Conservation (phyloP, 177 flowering plant genomes). For the Vitis hybrid region DNA sequence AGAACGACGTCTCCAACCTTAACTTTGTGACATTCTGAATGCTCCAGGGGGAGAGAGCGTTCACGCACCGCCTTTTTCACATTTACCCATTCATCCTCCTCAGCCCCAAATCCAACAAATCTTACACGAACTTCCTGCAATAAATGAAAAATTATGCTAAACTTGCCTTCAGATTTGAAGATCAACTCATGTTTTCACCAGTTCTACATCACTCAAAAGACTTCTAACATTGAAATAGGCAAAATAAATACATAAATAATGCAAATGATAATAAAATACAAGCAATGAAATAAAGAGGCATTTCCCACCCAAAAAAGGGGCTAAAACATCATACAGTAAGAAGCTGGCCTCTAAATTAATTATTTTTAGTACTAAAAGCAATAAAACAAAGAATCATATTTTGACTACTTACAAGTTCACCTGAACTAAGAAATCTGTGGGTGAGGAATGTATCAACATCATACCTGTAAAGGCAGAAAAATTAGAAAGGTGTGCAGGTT, state of each 20-base stretch:
- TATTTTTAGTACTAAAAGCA: too few species aligned
- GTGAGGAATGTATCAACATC: constrained; percentile 50
- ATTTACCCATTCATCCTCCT: constrained; percentile 53
- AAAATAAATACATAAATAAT: too few species aligned
- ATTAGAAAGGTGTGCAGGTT: neutral
- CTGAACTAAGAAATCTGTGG: constrained; percentile 52
- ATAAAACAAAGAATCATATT: neutral
- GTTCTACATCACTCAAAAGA: too few species aligned
- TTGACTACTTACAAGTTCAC: constrained; percentile 74
- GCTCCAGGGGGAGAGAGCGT: constrained; percentile 44
- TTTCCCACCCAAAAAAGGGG: too few species aligned
- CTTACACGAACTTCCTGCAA: constrained; percentile 49
- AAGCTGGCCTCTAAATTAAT: neutral
- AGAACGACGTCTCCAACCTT: constrained; percentile 39
- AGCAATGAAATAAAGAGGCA: too few species aligned
- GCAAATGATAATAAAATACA: too few species aligned
- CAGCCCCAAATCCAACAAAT: constrained; percentile 50
- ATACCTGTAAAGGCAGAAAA: constrained; percentile 43
- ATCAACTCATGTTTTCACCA: neutral
- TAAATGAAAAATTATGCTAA: constrained; percentile 7
- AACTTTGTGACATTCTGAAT: constrained; percentile 35
- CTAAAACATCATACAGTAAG: neutral
- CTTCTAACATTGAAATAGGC: too few species aligned
- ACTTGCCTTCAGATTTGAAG: neutral
- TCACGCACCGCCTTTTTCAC: constrained; percentile 32